These are phyloP conservation scores for Ambrosia artemisiifolia DNA, from an alignment of 129 eudicot species.

Conservation along the genomic window DNA sequence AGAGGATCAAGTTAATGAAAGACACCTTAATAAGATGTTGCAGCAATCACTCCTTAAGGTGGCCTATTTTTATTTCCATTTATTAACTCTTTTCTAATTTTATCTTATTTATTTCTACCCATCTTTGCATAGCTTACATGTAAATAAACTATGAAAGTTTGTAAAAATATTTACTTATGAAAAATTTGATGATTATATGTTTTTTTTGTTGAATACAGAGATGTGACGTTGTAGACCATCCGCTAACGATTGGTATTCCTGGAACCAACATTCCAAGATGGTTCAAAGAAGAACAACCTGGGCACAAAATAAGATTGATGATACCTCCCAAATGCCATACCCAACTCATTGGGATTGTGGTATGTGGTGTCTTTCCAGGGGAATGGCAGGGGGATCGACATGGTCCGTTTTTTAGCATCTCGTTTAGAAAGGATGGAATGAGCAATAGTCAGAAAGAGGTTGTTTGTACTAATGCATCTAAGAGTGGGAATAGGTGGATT, in stretches of 20 bases:
- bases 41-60: background rate
- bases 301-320: background rate
- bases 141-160: no score
- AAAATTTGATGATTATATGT: background rate
- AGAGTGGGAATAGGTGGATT: background rate
- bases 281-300: constrained; percentile 7
- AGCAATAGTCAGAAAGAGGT: background rate
- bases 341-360: background rate
- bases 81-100: no score
- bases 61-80: no score
- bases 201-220: background rate
- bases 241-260: background rate
- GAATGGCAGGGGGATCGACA: no score
- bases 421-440: background rate
- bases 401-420: background rate
- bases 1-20: background rate
- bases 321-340: background rate
- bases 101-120: background rate
- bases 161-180: no score
- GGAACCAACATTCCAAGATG: constrained; percentile 5
- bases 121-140: background rate
- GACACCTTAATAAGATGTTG: background rate
- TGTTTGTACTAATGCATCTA: background rate
- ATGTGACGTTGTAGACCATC: background rate
- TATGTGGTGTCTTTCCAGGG: background rate